Conservation (phyloP, 192 early-diverging fungal genomes). For the Coemansia sp. region DNA sequence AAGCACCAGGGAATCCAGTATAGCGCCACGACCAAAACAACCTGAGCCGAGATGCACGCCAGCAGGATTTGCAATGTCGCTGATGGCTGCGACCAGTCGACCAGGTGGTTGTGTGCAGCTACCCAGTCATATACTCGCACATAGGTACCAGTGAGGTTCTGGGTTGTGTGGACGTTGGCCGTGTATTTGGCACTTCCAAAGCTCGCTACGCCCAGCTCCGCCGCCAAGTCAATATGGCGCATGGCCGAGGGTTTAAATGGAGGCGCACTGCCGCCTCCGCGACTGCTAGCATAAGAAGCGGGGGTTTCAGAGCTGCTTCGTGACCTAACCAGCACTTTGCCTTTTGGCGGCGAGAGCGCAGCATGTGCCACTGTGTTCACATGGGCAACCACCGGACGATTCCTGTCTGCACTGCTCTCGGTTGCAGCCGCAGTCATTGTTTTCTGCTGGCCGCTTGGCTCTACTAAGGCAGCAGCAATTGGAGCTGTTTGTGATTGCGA, state of each 20-base stretch:
- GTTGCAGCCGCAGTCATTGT: neutral
- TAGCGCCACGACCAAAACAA: constrained; percentile 17
- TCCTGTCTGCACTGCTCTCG: neutral
- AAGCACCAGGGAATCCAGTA: constrained; percentile 47
- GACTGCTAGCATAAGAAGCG: neutral
- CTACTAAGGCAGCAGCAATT: too few species aligned
- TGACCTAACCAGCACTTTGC: constrained; percentile 15
- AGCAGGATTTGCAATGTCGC: constrained; percentile 22
- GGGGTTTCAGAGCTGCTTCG: constrained; percentile 10
- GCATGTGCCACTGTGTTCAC: neutral
- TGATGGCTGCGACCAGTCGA: constrained; percentile 45
- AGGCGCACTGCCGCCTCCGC: neutral
- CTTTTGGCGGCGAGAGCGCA: constrained; percentile 14
- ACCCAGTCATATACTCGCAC: constrained; percentile 40
- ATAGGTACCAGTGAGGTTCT: constrained; percentile 47
- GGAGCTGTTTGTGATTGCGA: too few species aligned
- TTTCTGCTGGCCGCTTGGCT: neutral
- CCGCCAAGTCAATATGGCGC: constrained; percentile 28
- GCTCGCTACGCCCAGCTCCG: constrained; percentile 35
- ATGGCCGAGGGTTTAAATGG: too few species aligned
- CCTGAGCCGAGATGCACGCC: constrained; percentile 26
- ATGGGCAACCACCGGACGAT: neutral
- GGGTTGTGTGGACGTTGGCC: constrained; percentile 46
- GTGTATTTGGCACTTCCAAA: constrained; percentile 50
- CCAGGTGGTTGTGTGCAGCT: constrained; percentile 29